Conservation (phyloP, 495 filamentous ascomycete species). For the Xylaria sp. region DNA sequence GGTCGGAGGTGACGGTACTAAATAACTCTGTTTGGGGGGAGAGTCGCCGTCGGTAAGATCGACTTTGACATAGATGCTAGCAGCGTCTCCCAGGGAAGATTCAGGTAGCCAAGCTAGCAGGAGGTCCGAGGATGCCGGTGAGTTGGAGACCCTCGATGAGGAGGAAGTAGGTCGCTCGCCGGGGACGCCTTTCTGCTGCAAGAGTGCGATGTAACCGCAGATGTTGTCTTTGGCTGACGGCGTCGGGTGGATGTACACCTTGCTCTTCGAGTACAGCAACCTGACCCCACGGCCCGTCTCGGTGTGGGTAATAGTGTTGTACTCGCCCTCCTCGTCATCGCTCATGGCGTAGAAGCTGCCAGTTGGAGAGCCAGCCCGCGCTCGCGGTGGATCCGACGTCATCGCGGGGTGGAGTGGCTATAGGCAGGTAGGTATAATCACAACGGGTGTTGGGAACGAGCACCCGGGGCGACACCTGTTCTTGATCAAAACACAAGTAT, state of each 20-base stretch:
- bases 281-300: slow-evolving; percentile 85
- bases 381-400: slow-evolving; percentile 42
- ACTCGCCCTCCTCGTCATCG: slow-evolving; percentile 94
- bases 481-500: background rate
- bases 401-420: slow-evolving; percentile 36
- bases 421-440: background rate
- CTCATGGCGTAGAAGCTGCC: slow-evolving; percentile 96
- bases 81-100: slow-evolving; percentile 83
- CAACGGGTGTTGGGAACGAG: slow-evolving; percentile 1
- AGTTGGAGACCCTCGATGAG: slow-evolving; percentile 50
- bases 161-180: slow-evolving; percentile 57
- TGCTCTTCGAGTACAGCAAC: slow-evolving; percentile 96
- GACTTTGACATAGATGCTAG: slow-evolving; percentile 91
- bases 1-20: slow-evolving; percentile 90
- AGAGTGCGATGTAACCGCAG: slow-evolving; percentile 89
- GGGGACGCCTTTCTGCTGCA: slow-evolving; percentile 80
- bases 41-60: slow-evolving; percentile 82
- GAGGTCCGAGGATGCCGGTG: slow-evolving; percentile 67
- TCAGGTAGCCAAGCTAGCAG: slow-evolving; percentile 95
- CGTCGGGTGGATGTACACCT: slow-evolving; percentile 98
- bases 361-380: slow-evolving; percentile 68
- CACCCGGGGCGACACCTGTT: background rate
- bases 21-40: slow-evolving; percentile 83
- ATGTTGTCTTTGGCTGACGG: slow-evolving; percentile 95
- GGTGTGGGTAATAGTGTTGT: slow-evolving; percentile 91